Evolutionary conservation across 73 alveolate genomes (phyloP).

Genomic region (Blepharisma stoltei): DNA sequence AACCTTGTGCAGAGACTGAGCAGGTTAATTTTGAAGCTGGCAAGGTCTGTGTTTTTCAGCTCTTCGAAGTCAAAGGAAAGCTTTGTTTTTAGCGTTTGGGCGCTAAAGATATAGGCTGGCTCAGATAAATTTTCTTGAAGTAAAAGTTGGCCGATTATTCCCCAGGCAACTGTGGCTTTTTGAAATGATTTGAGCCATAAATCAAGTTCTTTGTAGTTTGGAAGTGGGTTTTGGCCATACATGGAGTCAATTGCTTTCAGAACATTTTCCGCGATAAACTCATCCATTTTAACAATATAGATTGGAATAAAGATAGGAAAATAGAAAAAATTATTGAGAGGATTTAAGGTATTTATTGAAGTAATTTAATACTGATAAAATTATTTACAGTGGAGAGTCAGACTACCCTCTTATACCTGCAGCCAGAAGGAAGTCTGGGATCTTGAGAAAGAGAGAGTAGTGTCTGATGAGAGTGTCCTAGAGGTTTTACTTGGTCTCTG

Average conservation of each 20-base stretch:
- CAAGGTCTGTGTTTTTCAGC: not conserved
- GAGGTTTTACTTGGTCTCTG: no score
- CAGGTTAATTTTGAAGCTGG: not conserved
- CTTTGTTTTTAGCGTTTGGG: constrained; percentile 4
- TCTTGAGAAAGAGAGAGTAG: no score
- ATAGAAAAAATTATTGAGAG: no score
- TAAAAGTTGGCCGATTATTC: not conserved
- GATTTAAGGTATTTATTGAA: no score
- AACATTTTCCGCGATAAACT: constrained; percentile 11
- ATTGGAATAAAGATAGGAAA: no score
- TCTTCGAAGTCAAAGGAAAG: constrained; percentile 17
- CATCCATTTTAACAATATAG: constrained; percentile 5
- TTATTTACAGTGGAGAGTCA: no score
- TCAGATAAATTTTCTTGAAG: not conserved
- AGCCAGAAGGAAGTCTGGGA: no score
- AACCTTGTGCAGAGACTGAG: not conserved
- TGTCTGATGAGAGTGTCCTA: no score
- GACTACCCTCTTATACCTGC: no score
- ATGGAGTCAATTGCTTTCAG: constrained; percentile 14
- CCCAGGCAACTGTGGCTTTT: constrained; percentile 13
- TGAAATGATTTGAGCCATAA: not conserved
- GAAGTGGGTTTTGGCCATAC: not conserved
- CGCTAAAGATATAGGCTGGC: not conserved
- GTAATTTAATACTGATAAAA: no score
- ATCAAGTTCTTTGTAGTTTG: not conserved